Conservation (phyloP, 306 rosid species). For the Quercus mongolica region DNA sequence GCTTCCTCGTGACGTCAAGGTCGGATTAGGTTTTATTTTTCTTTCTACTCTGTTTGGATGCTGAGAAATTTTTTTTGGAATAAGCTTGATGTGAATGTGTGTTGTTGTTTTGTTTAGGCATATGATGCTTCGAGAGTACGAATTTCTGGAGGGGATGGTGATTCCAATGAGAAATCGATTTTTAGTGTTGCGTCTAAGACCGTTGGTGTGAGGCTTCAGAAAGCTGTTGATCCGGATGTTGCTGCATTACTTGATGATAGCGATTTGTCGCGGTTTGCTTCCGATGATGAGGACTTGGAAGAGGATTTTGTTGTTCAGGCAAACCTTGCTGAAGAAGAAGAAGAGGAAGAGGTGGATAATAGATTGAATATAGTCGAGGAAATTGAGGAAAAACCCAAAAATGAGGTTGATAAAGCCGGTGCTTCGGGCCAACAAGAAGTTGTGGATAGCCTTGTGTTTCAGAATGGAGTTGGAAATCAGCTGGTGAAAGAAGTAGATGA, state of each 20-base stretch:
- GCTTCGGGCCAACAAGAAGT: constrained; percentile 16
- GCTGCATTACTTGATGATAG: constrained; percentile 78
- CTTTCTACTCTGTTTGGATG: not conserved
- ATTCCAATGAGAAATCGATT: constrained; percentile 36
- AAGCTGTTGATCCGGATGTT: constrained; percentile 81
- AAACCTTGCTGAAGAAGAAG: constrained; percentile 38
- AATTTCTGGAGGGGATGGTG: constrained; percentile 42
- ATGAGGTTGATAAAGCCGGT: constrained; percentile 14
- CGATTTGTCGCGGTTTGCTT: constrained; percentile 70
- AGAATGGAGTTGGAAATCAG: constrained; percentile 9
- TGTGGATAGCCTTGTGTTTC: constrained; percentile 18
- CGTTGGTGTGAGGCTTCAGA: constrained; percentile 61
- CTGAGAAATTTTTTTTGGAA: not conserved
- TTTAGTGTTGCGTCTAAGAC: constrained; percentile 66
- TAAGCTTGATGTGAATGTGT: not conserved
- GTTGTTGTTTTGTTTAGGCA: constrained; percentile 47
- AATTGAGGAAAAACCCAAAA: constrained; percentile 4
- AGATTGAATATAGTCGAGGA: constrained; percentile 15
- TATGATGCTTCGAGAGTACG: constrained; percentile 76
- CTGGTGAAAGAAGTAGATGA: constrained; percentile 6
- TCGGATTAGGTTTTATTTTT: constrained; percentile 5
- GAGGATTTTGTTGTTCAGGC: constrained; percentile 91
- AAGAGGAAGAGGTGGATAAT: not conserved
- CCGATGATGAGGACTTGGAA: constrained; percentile 85
- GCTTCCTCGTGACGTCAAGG: constrained; percentile 76